These are phyloP conservation scores for Inonotus obliquus DNA, from an alignment of 1,284 basidiomycete genomes.

Conservation along the genomic window DNA sequence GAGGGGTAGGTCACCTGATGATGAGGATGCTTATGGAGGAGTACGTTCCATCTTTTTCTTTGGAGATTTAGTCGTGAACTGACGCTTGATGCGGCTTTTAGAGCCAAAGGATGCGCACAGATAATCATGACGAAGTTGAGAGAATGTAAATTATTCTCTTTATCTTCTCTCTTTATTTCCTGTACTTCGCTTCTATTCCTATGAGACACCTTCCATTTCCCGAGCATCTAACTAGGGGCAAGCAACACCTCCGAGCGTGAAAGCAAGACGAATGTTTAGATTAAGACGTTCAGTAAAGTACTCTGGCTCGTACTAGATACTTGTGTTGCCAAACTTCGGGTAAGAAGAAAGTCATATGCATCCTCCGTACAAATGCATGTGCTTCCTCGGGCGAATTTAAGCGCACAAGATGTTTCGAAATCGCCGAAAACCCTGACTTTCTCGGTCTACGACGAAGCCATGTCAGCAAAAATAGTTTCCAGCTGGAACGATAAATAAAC, in stretches of 20 bases:
- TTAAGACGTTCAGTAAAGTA: conserved; percentile 46
- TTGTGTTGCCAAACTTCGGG: conserved; percentile 34
- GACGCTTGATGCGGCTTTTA: conserved; percentile 21
- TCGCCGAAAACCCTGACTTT: conserved; percentile 34
- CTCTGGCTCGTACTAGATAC: conserved; percentile 49
- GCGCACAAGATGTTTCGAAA: conserved; percentile 50
- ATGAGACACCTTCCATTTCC: background rate
- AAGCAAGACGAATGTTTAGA: background rate
- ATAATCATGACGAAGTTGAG: conserved; percentile 56
- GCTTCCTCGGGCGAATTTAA: conserved; percentile 56
- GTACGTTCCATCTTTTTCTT: conserved; percentile 36
- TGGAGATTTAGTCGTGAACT: conserved; percentile 7
- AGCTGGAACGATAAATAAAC: background rate
- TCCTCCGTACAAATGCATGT: conserved; percentile 53
- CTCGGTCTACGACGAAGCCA: conserved; percentile 29
- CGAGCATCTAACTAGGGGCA: background rate
- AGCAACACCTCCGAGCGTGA: background rate
- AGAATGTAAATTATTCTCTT: conserved; percentile 46
- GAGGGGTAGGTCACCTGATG: conserved; percentile 64
- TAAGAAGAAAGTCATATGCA: conserved; percentile 54
- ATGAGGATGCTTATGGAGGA: conserved; percentile 54
- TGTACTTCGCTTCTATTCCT: background rate
- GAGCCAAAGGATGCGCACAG: conserved; percentile 53
- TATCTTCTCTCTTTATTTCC: conserved; percentile 9
- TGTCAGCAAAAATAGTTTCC: background rate